Conservation (phyloP, 306 rosid genomes). For the Urtica urens region DNA sequence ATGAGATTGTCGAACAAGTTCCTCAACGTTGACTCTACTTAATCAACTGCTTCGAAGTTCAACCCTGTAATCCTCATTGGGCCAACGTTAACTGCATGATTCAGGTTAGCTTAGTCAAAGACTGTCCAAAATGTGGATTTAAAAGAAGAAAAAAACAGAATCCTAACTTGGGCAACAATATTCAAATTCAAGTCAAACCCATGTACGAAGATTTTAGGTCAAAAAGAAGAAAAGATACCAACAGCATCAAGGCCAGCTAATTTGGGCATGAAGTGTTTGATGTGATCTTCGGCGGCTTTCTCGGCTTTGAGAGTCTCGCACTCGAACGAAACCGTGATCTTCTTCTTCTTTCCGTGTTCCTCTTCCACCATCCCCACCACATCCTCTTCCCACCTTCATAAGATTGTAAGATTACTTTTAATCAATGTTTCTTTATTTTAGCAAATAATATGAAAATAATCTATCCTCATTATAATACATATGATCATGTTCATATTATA, state of each 20-base stretch:
- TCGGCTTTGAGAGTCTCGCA: slow-evolving; percentile 83
- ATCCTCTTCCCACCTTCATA: slow-evolving; percentile 87
- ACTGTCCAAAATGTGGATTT: neutral
- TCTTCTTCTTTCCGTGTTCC: slow-evolving; percentile 49
- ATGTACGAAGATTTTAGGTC: no score
- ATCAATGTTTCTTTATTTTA: no score
- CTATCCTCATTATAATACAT: no score
- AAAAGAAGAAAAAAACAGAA: no score
- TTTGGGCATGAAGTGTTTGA: slow-evolving; percentile 76
- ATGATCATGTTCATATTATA: no score
- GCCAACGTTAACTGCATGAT: slow-evolving; percentile 67
- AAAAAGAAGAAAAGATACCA: slow-evolving; percentile 30
- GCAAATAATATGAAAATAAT: no score
- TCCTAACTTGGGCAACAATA: neutral
- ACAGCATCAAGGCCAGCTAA: slow-evolving; percentile 81
- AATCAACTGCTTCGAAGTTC: slow-evolving; percentile 44
- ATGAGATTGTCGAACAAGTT: no score
- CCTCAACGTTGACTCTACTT: no score
- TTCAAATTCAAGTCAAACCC: neutral
- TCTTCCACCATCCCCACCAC: slow-evolving; percentile 58
- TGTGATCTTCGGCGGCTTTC: slow-evolving; percentile 82
- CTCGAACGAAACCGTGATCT: slow-evolving; percentile 45
- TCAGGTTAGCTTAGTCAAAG: slow-evolving; percentile 11
- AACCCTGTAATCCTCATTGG: slow-evolving; percentile 68
- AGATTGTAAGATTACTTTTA: no score